These are phyloP conservation scores for Xylaria palmicola DNA, from an alignment of 495 filamentous ascomycete genomes.

Conservation along the genomic window DNA sequence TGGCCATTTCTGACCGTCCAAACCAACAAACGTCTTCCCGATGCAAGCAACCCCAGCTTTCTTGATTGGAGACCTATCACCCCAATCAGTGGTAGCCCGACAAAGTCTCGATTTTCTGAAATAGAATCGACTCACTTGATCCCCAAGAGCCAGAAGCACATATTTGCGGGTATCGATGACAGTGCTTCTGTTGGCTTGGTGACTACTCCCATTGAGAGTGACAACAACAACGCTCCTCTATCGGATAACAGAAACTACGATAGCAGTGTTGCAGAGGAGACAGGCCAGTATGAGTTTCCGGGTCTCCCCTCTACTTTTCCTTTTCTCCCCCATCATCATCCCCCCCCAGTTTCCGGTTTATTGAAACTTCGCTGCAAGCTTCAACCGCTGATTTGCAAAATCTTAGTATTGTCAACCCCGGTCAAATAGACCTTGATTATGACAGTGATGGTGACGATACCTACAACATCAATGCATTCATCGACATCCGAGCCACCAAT, in stretches of 20 bases:
- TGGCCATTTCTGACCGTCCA: neutral
- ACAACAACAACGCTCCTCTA: neutral
- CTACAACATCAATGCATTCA: too few relatives aligned
- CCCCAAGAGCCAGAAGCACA: neutral
- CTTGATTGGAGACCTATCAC: neutral
- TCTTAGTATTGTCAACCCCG: neutral
- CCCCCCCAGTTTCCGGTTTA: too few relatives aligned
- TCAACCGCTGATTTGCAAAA: too few relatives aligned
- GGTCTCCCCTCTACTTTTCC: too few relatives aligned
- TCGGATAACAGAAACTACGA: neutral
- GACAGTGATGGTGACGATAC: neutral
- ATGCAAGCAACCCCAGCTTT: conserved; percentile 5
- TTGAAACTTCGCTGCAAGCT: too few relatives aligned
- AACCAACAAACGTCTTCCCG: neutral
- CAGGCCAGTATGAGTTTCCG: too few relatives aligned
- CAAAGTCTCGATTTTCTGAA: neutral
- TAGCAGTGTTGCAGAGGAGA: neutral
- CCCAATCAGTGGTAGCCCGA: neutral
- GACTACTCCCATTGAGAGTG: neutral
- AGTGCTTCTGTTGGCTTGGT: neutral
- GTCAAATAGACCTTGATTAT: neutral
- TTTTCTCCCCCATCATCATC: too few relatives aligned
- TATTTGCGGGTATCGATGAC: neutral
- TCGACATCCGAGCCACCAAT: too few relatives aligned
- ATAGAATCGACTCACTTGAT: neutral